These are phyloP conservation scores for Ganoderma meredithae DNA, from an alignment of 1,284 basidiomycete genomes.

Conservation along the genomic window DNA sequence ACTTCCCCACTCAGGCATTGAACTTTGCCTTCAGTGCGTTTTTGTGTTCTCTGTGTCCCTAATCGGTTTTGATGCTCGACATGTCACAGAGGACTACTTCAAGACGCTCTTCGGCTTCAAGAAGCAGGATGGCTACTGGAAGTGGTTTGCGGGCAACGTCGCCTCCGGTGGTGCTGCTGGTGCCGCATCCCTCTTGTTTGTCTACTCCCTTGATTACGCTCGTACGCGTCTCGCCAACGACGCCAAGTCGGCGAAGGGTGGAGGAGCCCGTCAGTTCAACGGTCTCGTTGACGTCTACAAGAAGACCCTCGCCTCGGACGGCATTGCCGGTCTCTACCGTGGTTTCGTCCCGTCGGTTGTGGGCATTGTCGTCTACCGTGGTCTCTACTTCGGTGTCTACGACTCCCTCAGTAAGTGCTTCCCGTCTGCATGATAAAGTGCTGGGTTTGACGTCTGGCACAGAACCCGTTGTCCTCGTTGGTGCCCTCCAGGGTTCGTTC, in stretches of 20 bases:
- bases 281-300: constrained; percentile 94
- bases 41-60: not conserved
- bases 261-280: constrained; percentile 94
- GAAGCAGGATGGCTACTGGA: constrained; percentile 90
- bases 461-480: constrained; percentile 93
- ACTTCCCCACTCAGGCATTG: constrained; percentile 96
- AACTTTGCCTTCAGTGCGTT: constrained; percentile 94
- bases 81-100: constrained; percentile 89
- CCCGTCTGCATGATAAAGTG: not conserved
- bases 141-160: constrained; percentile 91
- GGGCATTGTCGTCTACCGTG: constrained; percentile 96
- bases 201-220: constrained; percentile 97
- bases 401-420: constrained; percentile 83
- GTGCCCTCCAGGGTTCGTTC: constrained; percentile 90
- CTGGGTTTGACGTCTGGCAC: constrained; percentile 33
- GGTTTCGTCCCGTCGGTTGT: constrained; percentile 95
- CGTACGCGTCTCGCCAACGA: constrained; percentile 98
- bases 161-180: constrained; percentile 98
- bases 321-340: constrained; percentile 93
- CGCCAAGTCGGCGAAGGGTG: constrained; percentile 91
- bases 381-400: constrained; percentile 95
- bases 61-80: constrained; percentile 34
- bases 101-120: constrained; percentile 94
- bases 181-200: constrained; percentile 95
- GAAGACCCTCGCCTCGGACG: constrained; percentile 91